Conservation (phyloP, 805 yeast species). For the Candida ovalis region DNA sequence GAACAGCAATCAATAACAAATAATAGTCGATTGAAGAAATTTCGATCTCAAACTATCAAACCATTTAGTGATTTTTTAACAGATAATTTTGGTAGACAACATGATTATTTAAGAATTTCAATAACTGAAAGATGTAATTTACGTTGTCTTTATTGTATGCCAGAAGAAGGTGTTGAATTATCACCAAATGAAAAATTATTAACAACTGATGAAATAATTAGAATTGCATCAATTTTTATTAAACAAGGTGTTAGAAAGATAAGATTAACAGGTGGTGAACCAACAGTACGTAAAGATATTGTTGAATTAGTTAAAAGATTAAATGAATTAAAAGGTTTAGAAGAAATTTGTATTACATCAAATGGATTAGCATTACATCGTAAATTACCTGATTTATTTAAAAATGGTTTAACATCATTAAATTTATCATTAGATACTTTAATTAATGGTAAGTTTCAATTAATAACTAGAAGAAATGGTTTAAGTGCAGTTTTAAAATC, state of each 20-base stretch:
- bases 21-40: conserved; percentile 7
- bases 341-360: conserved; percentile 48
- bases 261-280: conserved; percentile 55
- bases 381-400: conserved; percentile 39
- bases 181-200: conserved; percentile 39
- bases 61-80: conserved; percentile 40
- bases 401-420: conserved; percentile 42
- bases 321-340: conserved; percentile 37
- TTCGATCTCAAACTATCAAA: conserved; percentile 16
- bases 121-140: conserved; percentile 50
- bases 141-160: conserved; percentile 50
- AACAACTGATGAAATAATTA: conserved; percentile 41
- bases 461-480: conserved; percentile 50
- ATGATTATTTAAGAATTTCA: conserved; percentile 48
- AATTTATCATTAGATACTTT: conserved; percentile 49
- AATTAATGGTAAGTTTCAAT: conserved; percentile 45
- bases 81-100: conserved; percentile 42
- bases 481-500: conserved; percentile 41
- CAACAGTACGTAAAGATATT: conserved; percentile 49
- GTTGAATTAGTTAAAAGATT: conserved; percentile 39
- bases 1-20: background rate
- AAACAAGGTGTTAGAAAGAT: conserved; percentile 47
- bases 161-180: conserved; percentile 51
- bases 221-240: conserved; percentile 42
- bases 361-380: conserved; percentile 50